Evolutionary conservation across 1,284 basidiomycete genomes (phyloP), one percentile per base, ranked within the genome.

Genomic region (Apiotrichum domesticum): DNA sequence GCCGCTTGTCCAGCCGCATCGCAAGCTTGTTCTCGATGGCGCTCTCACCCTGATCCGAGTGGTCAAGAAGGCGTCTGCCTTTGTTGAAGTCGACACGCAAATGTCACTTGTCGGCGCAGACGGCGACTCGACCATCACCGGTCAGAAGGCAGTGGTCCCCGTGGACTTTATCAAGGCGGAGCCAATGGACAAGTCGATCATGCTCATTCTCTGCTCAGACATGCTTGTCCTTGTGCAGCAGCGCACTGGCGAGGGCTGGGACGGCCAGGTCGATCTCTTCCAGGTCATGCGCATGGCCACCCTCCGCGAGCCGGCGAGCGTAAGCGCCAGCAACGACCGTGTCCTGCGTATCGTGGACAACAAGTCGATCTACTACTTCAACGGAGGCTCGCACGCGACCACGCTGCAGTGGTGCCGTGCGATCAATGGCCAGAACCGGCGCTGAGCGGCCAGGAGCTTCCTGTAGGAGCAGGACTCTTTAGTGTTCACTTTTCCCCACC

Each of bases 1-100:
- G 58, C 94, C 96, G 9, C 80, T 99, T 44, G 96, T 99, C 34
- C 96, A 98, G 75, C 96, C 95, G 13, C 96, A 99, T 79, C 85
- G 95, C 82, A 90, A 84, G 57, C 82, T 93, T 41, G 88, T 93
- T 57, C 87, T 93, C 84, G 90, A 94, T 68, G 93, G 93, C 13
- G 80, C 83, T 21, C 76, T 96, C 48, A 80, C 86, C 51, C 79
- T 98, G 39, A 90, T 88, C 10, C 85, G 92, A 34, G 87, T 96
- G 46, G 91, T 97, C 52, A 87, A 93, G 66, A 94, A 95, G 73
- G 84, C 87, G 3, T 83, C 85, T 29, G 84, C 89, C n/a, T 85
- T 86, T 9, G 88, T 90, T 64, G 90, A 94, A 72, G 83, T 87
- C 50, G 64, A 69, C 56, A 58, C 40, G 33, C 44, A 7, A 83